Conservation (phyloP, 129 eudicot species). For the sunflower (Helianthus annuus) region HanXRQr2.0-SUNRISE NC_035434.2:172626353-172626852, state of each 20-base stretch:
- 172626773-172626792: no score
- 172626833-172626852: no score
- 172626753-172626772: no score
- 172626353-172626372: slow-evolving; percentile 71
- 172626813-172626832: no score
- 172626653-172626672: no score
- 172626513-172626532: slow-evolving; percentile 76
- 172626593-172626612: slow-evolving; percentile 82
- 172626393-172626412: not conserved
- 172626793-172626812: no score
- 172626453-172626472: slow-evolving; percentile 76
- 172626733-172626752: no score
- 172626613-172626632: slow-evolving; percentile 13
- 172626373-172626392: slow-evolving; percentile 26
- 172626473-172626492: slow-evolving; percentile 72
- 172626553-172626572: slow-evolving; percentile 91
- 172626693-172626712: not conserved
- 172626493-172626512: slow-evolving; percentile 76
- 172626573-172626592: slow-evolving; percentile 86
- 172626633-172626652: no score
- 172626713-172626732: no score
- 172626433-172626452: slow-evolving; percentile 36
- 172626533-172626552: slow-evolving; percentile 80
- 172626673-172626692: not conserved
- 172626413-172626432: not conserved